These are phyloP conservation scores for Microdochium nivale DNA, from an alignment of 2,329 filamentous ascomycete genomes.

Conservation along the genomic window DNA sequence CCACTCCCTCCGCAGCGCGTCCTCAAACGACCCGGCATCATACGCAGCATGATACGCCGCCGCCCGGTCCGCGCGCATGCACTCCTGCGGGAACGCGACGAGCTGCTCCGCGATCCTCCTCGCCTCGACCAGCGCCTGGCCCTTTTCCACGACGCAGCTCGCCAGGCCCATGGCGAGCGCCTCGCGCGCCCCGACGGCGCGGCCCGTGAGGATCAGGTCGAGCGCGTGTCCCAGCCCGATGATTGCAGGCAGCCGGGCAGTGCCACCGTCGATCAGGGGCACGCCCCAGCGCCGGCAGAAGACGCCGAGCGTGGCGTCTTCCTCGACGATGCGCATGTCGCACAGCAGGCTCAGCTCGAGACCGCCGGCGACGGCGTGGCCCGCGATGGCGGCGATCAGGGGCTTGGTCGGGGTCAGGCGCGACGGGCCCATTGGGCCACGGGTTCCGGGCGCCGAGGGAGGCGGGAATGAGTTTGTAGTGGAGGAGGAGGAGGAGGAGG, in stretches of 20 bases:
- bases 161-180: constrained; percentile 42
- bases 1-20: constrained; percentile 40
- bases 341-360: constrained; percentile 43
- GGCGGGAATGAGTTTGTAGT: constrained; percentile 2
- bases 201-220: constrained; percentile 49
- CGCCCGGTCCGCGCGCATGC: constrained; percentile 40
- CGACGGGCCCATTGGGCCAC: constrained; percentile 43
- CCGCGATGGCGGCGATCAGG: constrained; percentile 40
- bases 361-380: constrained; percentile 41
- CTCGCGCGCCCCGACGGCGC: constrained; percentile 37
- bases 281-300: constrained; percentile 46
- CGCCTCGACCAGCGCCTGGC: constrained; percentile 39
- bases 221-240: constrained; percentile 43
- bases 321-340: constrained; percentile 44
- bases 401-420: constrained; percentile 40
- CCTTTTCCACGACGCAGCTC: constrained; percentile 41
- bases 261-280: constrained; percentile 40
- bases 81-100: constrained; percentile 39
- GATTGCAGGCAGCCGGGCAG: constrained; percentile 40
- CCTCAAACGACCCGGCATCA: constrained; percentile 35
- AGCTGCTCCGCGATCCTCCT: constrained; percentile 35
- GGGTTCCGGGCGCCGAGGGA: constrained; percentile 7
- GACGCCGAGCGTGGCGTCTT: constrained; percentile 44
- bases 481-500: constrained; percentile 1
- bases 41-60: constrained; percentile 42